Evolutionary conservation across 1,139 yeast species (phyloP), one percentile per base, ranked within the genome.

Genomic region (Pichia terricola): DNA sequence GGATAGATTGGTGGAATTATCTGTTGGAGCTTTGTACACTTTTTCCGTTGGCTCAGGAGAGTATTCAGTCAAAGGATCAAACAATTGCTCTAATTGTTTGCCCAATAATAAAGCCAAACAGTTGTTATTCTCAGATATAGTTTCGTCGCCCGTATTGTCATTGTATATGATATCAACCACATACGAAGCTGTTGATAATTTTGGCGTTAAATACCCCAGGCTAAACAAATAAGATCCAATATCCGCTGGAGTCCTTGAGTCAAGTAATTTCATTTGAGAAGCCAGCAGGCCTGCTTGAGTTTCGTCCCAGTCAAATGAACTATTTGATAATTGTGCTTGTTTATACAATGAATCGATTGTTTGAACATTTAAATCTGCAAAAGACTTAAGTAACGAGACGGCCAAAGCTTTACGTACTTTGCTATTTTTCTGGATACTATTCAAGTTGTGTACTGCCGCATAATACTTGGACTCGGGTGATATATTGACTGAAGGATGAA

Each of bases 21-120:
- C 48, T 27, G 47, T 30, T 22, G 85, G 84, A 0, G 79, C 76
- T 32, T 59, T 68, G 57, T 89, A 89, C 1, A 74, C 68, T 44
- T 74, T 70, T 50, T 83, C 88, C 41, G 94, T 75, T 34, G 80
- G 78, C 60, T 89, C 96, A 0, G 97, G 97, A 0, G 94, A 84
- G 60, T 89, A 89, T 60, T 89, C 96, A 7, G 86, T 72, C 42
- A 88, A 64, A 0, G 96, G 96, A 57, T 89, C 95, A 62, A 89
- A 89, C 36, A 89, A 64, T 53, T 84, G 94, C 52, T 88, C 96
- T 41, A 87, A 66, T 61, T 89, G 96, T 40, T 80, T 81, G 0
- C 97, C 97, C 28, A 89, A 63, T 37, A 81, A 60, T 49, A 72
- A 80, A 0, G 88, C 96, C 31, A 89, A 61, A 47, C 70, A 76